Evolutionary conservation across 2,329 filamentous ascomycete genomes (phyloP).

Genomic region (Dissoconium aciculare): DNA sequence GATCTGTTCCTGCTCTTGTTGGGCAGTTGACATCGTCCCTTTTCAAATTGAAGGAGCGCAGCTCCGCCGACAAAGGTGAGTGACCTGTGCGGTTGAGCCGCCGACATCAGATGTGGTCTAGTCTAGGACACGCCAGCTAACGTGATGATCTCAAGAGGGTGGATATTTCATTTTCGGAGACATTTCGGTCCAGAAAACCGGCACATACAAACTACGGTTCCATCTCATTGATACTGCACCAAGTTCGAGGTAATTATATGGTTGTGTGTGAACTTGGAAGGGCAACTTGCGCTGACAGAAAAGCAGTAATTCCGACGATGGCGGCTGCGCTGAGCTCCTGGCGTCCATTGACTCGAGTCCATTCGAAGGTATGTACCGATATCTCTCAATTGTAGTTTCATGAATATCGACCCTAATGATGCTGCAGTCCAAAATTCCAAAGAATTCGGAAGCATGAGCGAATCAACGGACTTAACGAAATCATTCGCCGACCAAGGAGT

Average conservation of each 20-base stretch:
- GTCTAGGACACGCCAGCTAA: no score
- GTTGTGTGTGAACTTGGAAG: not conserved
- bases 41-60: slow-evolving; percentile 68
- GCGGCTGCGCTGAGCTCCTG: slow-evolving; percentile 31
- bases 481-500: slow-evolving; percentile 81
- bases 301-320: slow-evolving; percentile 23
- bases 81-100: no score
- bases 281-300: slow-evolving; percentile 1
- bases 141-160: slow-evolving; percentile 40
- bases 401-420: slow-evolving; percentile 14
- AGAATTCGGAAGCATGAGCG: slow-evolving; percentile 66
- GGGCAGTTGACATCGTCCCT: slow-evolving; percentile 68
- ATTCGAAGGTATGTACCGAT: slow-evolving; percentile 58
- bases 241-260: slow-evolving; percentile 33
- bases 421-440: not conserved
- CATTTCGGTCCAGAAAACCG: slow-evolving; percentile 61
- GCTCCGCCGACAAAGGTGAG: slow-evolving; percentile 31
- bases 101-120: no score
- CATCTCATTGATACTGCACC: slow-evolving; percentile 53
- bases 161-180: slow-evolving; percentile 89
- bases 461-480: slow-evolving; percentile 67
- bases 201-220: slow-evolving; percentile 59
- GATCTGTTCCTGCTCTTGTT: slow-evolving; percentile 19
- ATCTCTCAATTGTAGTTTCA: no score
- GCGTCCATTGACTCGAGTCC: slow-evolving; percentile 45